phyloP scores from a whole-genome alignment of 495 filamentous ascomycete genomes.

The Melanomma pulvis-pyrius region DNA sequence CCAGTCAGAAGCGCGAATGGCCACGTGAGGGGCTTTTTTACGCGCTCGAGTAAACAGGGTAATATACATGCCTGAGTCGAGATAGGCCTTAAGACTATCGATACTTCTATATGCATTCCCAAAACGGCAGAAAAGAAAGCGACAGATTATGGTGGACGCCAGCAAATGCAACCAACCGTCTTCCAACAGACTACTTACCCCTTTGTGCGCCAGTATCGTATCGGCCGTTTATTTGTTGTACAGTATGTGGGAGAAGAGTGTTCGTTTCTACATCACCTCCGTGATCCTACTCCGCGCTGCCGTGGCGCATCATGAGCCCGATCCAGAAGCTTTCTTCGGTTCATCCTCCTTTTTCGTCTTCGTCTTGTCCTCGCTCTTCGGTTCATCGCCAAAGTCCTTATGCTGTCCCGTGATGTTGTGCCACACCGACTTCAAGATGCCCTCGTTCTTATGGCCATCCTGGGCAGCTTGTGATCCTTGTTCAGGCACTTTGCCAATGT shows the following conservation, averaged over 20 bases:
- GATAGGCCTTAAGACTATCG: conserved; percentile 20
- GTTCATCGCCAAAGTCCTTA: conserved; percentile 47
- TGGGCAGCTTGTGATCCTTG: conserved; percentile 35
- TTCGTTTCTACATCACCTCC: background rate
- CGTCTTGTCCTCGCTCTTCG: conserved; percentile 36
- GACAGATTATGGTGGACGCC: conserved; percentile 17
- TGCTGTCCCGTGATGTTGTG: conserved; percentile 80
- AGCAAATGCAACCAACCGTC: conserved; percentile 26
- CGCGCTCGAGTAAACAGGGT: conserved; percentile 27
- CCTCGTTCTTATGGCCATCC: conserved; percentile 69
- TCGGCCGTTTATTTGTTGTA: conserved; percentile 1
- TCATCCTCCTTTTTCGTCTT: conserved; percentile 47
- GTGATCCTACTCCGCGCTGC: background rate
- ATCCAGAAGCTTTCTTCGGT: conserved; percentile 63
- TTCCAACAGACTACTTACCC: conserved; percentile 8
- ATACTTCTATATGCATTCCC: conserved; percentile 18
- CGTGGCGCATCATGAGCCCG: conserved; percentile 34
- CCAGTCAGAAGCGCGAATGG: conserved; percentile 16
- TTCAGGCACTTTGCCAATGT: conserved; percentile 53
- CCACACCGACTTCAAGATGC: conserved; percentile 88
- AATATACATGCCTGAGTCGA: conserved; percentile 41
- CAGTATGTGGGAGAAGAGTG: conserved; percentile 10
- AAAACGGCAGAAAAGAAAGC: conserved; percentile 1
- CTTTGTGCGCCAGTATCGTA: conserved; percentile 24
- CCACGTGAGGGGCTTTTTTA: conserved; percentile 22